Percentiles rank a stretch among this genome's conserved stretches.
phyloP scores from a whole-genome alignment of 805 yeast genomes.

The Candida nanaspora region DNA sequence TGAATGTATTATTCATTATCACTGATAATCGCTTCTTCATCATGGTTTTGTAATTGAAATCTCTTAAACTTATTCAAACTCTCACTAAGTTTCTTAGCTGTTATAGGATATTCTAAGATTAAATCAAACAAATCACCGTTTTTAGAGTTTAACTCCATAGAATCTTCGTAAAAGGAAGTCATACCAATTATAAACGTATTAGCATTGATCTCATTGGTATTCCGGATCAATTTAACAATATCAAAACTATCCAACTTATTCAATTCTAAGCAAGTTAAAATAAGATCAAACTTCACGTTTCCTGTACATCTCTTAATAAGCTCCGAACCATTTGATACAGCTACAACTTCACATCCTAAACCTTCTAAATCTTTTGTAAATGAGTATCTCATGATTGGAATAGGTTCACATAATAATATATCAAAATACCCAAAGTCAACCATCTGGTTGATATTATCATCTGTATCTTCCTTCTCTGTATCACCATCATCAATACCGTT shows the following conservation, averaged over 20 bases:
- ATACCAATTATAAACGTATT: constrained; percentile 71
- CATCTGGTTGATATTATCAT: constrained; percentile 10
- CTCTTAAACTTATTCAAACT: constrained; percentile 20
- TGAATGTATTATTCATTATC: constrained; percentile 20
- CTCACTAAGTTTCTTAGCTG: constrained; percentile 24
- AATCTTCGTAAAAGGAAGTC: constrained; percentile 68
- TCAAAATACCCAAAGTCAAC: constrained; percentile 35
- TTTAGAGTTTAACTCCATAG: constrained; percentile 25
- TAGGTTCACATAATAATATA: constrained; percentile 78
- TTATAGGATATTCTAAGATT: constrained; percentile 67
- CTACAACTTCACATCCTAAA: constrained; percentile 73
- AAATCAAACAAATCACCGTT: constrained; percentile 49
- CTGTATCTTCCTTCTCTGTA: constrained; percentile 5
- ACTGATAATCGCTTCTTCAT: constrained; percentile 26
- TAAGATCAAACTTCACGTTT: constrained; percentile 75
- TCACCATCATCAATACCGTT: background rate
- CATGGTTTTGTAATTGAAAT: constrained; percentile 6
- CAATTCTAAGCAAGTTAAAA: constrained; percentile 65
- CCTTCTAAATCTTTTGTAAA: constrained; percentile 55
- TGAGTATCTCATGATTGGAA: constrained; percentile 71
- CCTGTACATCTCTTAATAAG: constrained; percentile 76
- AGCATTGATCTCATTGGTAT: constrained; percentile 72
- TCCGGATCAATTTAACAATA: constrained; percentile 66
- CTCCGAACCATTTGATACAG: constrained; percentile 76
- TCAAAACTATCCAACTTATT: constrained; percentile 67